phyloP scores from a whole-genome alignment of 805 yeast genomes.

The Schizosaccharomyces lindneri region DNA sequence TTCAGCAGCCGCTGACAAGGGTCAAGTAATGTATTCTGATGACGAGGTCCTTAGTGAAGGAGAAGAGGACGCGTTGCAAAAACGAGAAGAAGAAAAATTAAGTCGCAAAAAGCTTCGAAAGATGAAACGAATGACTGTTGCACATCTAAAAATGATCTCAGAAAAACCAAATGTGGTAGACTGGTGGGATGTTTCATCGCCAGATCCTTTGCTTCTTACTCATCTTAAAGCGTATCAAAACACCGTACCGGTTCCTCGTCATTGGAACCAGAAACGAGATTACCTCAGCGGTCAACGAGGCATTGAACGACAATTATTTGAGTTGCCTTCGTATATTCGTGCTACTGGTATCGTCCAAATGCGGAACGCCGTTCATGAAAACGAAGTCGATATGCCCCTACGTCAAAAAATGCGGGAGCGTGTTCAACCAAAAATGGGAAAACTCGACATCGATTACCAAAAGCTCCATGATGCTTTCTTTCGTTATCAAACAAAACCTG shows the following conservation, averaged over 20 bases:
- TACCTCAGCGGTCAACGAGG: slow-evolving; percentile 44
- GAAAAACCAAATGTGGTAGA: slow-evolving; percentile 51
- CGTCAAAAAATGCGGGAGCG: slow-evolving; percentile 57
- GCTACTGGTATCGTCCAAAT: slow-evolving; percentile 72
- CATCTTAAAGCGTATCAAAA: slow-evolving; percentile 40
- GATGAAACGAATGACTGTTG: slow-evolving; percentile 34
- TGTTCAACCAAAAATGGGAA: slow-evolving; percentile 74
- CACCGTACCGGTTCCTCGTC: slow-evolving; percentile 50
- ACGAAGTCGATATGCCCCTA: slow-evolving; percentile 22
- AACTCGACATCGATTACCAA: slow-evolving; percentile 63
- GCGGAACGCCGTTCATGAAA: slow-evolving; percentile 36
- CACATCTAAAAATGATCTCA: slow-evolving; percentile 37
- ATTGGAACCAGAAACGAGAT: slow-evolving; percentile 65
- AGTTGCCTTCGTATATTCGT: slow-evolving; percentile 49
- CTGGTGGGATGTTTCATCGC: slow-evolving; percentile 70
- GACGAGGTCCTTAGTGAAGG: slow-evolving; percentile 10
- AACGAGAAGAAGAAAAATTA: slow-evolving; percentile 10
- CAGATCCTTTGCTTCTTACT: slow-evolving; percentile 44
- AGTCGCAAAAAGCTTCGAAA: slow-evolving; percentile 26
- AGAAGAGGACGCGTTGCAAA: slow-evolving; percentile 11
- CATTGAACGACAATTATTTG: slow-evolving; percentile 42
- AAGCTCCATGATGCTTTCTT: slow-evolving; percentile 70
- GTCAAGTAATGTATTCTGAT: slow-evolving; percentile 15
- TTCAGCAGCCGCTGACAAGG: slow-evolving; percentile 8
- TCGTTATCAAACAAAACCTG: slow-evolving; percentile 53